Base-by-base conservation (phyloP, 2,329 filamentous ascomycete genomes). In the Trichophyton benhamiae region DNA sequence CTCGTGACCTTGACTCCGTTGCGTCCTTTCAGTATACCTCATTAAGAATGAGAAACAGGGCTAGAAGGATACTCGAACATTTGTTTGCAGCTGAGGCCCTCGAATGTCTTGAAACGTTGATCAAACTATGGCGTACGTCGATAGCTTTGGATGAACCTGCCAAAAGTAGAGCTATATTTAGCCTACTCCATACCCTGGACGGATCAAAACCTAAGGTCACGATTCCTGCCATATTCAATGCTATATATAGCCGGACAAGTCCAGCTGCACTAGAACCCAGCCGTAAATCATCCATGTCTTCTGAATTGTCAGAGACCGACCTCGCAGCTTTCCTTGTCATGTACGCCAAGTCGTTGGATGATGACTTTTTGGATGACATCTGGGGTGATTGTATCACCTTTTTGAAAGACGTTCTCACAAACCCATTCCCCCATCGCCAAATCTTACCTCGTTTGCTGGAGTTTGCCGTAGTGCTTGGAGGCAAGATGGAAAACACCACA, bases 301-400 rank as follows among this genome's bases (percentile, higher is more conserved):
- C 94, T 17, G 87, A 89, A 57, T 77, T 99, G 8, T 85, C 85
- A 60, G 91, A 96, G 68, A 83, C 84, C 0, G 91, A 96, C 68
- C 78, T 99, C 9, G 89, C 92, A 7, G 83, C 87, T 7, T 99
- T 99, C 72, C 75, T 97, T 52, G 88, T 96, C 6, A 88, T 94
- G 64, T 99, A 99, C 72, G 87, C 91, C 0, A 83, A 83, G 33
- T 94, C 91, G 0, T 79, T 97, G 11, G 94, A 99, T 69, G 94
- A 99, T 68, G 94, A 99, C 76, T 88, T 94, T 15, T 92, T 96
- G 82, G 94, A 99, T 68, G 94, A 99, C 74, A 96, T 99, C 57
- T 99, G 94, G 94, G 82, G 86, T 46, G 92, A 99, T 71, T 99
- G 92, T 72, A 90, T 91, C 68, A 83, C 87, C 0, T 99, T 99